Evolutionary conservation across 768 basidiomycete species (phyloP), one percentile per base, ranked within the genome.

Genomic region (Hygrophoropsis aurantiaca): DNA sequence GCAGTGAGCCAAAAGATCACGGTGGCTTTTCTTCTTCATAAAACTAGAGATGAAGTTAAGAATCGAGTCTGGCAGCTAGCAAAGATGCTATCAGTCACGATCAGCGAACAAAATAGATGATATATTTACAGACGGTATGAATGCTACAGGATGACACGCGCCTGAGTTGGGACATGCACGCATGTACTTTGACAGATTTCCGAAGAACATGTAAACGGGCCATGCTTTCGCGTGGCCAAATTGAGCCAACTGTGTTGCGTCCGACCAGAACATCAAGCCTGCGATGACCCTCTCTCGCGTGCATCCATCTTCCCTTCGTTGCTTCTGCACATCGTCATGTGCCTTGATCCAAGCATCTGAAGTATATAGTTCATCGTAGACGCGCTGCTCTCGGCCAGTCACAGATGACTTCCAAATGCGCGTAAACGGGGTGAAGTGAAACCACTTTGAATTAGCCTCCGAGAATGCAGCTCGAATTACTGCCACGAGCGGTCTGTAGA

Each of bases 181-280:
- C 16, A 46, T 23, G 18, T 55, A 58, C 45, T 59, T 59, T 6
- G 58, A 55, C 6, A 48, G 42, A 21, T 55, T 55, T 8, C 50
- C 50, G n/a, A 52, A 50, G 23, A 38, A 52, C n/a, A 54, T 20
- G 39, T 59, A 59, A 3, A 54, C 34, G 4, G 57, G 53, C 57
- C 57, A 58, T 8, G 39, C 45, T 15, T 46, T 50, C 11, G 49
- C 43, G 1, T 38, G 19, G 11, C 40, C 11, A 11, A 42, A 42
- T 19, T 20, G 16, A 11, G 40, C 21, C 2, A 42, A 25, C 4
- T 36, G 46, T 3, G 50, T 51, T 6, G 50, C 32, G 25, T 51
- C 50, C 1, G 47, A 51, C 38, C 23, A 49, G 18, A 48, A 27
- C 50, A 51, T 51, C 13, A 51, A 16, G 11, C 47, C 19, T 26